Evolutionary conservation across 2,329 filamentous ascomycete genomes (phyloP).

Genomic region (Apiospora saccharicola): DNA sequence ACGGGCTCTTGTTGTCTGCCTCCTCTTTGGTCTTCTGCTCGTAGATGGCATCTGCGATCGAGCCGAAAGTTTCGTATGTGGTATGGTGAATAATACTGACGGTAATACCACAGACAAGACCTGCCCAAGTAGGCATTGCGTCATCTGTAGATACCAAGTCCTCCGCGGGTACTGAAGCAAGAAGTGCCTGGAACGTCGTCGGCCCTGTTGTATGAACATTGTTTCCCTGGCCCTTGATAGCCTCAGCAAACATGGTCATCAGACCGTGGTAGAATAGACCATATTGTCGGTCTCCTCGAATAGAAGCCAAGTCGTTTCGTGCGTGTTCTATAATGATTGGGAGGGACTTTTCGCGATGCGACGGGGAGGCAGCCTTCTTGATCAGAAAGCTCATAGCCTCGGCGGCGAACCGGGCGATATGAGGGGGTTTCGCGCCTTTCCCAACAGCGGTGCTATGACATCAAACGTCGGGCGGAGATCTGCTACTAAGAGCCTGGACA

Average conservation of each 20-base stretch:
- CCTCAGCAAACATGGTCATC: slow-evolving; percentile 91
- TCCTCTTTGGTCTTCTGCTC: slow-evolving; percentile 54
- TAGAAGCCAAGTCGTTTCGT: slow-evolving; percentile 69
- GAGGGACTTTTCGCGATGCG: slow-evolving; percentile 78
- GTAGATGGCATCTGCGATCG: slow-evolving; percentile 69
- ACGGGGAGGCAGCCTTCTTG: slow-evolving; percentile 82
- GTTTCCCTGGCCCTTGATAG: slow-evolving; percentile 69
- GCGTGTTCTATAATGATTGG: slow-evolving; percentile 75
- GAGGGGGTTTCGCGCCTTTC: slow-evolving; percentile 83
- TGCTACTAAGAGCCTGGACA: slow-evolving; percentile 85
- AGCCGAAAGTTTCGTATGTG: slow-evolving; percentile 74
- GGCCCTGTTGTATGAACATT: slow-evolving; percentile 67
- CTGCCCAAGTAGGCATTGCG: slow-evolving; percentile 57
- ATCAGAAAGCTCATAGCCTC: slow-evolving; percentile 95
- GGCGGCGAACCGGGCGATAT: slow-evolving; percentile 90
- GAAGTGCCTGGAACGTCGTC: slow-evolving; percentile 59
- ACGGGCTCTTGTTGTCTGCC: slow-evolving; percentile 42
- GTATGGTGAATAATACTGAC: slow-evolving; percentile 86
- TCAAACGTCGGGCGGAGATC: slow-evolving; percentile 86
- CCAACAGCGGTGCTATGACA: slow-evolving; percentile 83
- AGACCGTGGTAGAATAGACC: slow-evolving; percentile 83
- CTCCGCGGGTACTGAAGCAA: slow-evolving; percentile 58
- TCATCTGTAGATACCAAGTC: slow-evolving; percentile 56
- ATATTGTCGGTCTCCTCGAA: slow-evolving; percentile 63
- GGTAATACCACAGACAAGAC: slow-evolving; percentile 77